A percentile compares a stretch with the other conserved stretches of the same genome.
phyloP scores from a whole-genome alignment of 495 filamentous ascomycete species.

The Xylaria bambusicola region DNA sequence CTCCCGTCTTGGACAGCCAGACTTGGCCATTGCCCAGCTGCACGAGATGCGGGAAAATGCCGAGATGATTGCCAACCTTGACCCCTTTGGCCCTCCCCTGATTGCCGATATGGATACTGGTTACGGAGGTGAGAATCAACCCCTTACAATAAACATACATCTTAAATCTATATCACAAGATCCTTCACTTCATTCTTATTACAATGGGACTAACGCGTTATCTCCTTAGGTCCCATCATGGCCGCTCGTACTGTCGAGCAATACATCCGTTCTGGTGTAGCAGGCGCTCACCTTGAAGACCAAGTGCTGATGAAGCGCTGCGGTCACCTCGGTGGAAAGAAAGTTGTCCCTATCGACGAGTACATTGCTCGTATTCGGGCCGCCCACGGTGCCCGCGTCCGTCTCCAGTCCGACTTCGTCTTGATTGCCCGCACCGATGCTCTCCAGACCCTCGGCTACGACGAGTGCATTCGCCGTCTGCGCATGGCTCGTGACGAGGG shows the following conservation, averaged over 20 bases:
- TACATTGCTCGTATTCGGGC: slow-evolving; percentile 60
- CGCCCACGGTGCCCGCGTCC: slow-evolving; percentile 42
- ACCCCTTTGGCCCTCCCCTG: slow-evolving; percentile 56
- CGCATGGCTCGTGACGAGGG: slow-evolving; percentile 57
- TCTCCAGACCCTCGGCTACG: slow-evolving; percentile 60
- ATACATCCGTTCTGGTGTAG: slow-evolving; percentile 64
- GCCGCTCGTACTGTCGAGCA: slow-evolving; percentile 61
- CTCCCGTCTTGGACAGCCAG: slow-evolving; percentile 62
- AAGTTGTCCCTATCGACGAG: slow-evolving; percentile 55
- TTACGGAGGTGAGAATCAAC: slow-evolving; percentile 50
- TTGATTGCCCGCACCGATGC: slow-evolving; percentile 68
- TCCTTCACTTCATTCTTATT: neutral
- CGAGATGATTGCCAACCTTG: slow-evolving; percentile 65
- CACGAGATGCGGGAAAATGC: slow-evolving; percentile 66
- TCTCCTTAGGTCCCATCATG: slow-evolving; percentile 53
- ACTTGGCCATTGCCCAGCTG: slow-evolving; percentile 62
- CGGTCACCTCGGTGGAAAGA: slow-evolving; percentile 62
- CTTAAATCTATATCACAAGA: too few relatives aligned
- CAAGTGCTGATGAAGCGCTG: slow-evolving; percentile 67
- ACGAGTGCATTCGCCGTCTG: slow-evolving; percentile 39
- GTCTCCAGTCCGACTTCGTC: slow-evolving; percentile 57
- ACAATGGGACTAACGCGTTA: neutral
- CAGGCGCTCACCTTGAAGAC: slow-evolving; percentile 72
- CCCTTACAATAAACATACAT: too few relatives aligned
- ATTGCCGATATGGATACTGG: slow-evolving; percentile 70